Evolutionary conservation across 2,329 filamentous ascomycete species (phyloP).

Genomic region (Dendryphion nanum): DNA sequence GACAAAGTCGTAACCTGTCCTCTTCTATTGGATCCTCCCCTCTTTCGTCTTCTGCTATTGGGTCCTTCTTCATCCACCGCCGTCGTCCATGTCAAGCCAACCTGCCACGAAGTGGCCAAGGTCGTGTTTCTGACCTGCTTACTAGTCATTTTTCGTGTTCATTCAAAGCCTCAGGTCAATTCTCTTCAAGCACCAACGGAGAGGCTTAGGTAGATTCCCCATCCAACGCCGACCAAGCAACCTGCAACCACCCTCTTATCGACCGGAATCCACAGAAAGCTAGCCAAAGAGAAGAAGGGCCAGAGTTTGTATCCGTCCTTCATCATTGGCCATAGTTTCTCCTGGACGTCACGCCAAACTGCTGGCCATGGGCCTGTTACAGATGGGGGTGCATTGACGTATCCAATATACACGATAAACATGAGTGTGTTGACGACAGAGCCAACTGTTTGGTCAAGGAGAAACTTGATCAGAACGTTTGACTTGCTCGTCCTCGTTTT

Average conservation of each 20-base stretch:
- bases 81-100: no score
- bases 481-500: constrained; percentile 49
- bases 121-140: no score
- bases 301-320: constrained; percentile 70
- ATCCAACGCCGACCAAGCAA: constrained; percentile 68
- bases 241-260: constrained; percentile 69
- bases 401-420: constrained; percentile 61
- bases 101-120: no score
- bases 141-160: no score
- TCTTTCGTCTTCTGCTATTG: no score
- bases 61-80: no score
- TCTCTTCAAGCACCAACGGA: constrained; percentile 41
- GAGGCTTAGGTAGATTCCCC: constrained; percentile 74
- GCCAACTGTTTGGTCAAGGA: constrained; percentile 68
- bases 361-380: constrained; percentile 22
- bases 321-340: constrained; percentile 57
- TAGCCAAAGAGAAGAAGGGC: constrained; percentile 67
- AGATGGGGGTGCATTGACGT: constrained; percentile 39
- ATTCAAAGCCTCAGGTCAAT: no score
- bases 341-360: constrained; percentile 22
- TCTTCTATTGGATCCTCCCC: no score
- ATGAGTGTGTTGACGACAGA: constrained; percentile 62
- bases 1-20: no score
- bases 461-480: constrained; percentile 67
- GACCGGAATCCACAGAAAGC: constrained; percentile 71